Evolutionary conservation across 148 eudicot genomes (phyloP), one percentile per base, ranked within the genome.

Genomic region (Cornus suecica): DNA sequence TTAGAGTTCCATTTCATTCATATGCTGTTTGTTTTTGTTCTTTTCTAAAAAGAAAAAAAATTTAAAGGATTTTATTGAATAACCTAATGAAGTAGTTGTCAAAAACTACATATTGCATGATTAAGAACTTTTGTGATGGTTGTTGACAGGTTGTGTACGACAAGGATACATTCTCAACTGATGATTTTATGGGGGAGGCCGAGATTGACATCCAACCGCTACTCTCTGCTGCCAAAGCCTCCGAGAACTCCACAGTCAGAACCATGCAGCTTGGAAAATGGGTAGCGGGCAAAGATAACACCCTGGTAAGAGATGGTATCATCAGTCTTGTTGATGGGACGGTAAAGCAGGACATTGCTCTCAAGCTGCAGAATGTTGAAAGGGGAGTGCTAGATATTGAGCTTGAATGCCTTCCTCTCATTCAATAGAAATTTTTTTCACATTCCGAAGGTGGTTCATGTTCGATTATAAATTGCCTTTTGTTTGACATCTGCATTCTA

Each of bases 151-250:
- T 83, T 56, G 97, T 95, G 28, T 95, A 88, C 28, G 99, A 95
- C 83, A 95, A 95, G 80, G 99, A 95, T 75, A 92, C 88, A 29
- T 95, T 95, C 82, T 79, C 90, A 23, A 80, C 91, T 10, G 99
- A 95, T 62, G 99, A 95, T 79, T 92, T 89, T 71, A 95, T 95
- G 99, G 99, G 99, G 32, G 91, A 92, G 52, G 99, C 97, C 1
- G 99, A 92, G 80, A 90, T 95, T 32, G 93, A 92, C 74, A 95
- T 95, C 70, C 90, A 91, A 54, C 97, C 99, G 10, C 74, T 95
- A 74, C 88, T 95, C 45, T 69, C 97, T 61, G 99, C 97, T 68
- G 94, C 99, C 15, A 88, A 84, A 80, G 97, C 92, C 16, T 76
- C 83, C 1, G 99, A 95, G 80, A 68, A 30, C 26, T 80, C 90